Conservation (phyloP, 1,284 basidiomycete species). For the Cutaneotrichosporon cavernicola region DNA sequence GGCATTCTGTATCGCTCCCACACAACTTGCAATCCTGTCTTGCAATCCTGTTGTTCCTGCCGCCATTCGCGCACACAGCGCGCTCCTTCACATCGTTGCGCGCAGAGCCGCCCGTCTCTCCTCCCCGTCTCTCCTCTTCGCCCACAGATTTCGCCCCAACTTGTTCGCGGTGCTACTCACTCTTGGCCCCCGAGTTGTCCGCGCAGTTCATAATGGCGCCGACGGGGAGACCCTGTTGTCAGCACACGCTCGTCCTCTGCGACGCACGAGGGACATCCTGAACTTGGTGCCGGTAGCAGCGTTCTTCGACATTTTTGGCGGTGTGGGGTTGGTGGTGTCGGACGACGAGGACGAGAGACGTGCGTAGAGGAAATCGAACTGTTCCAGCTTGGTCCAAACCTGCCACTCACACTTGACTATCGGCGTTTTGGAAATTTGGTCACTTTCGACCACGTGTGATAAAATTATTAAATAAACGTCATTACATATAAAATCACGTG, state of each 20-base stretch:
- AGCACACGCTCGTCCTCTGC: background rate
- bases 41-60: background rate
- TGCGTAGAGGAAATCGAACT: background rate
- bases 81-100: background rate
- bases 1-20: background rate
- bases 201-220: conserved; percentile 99
- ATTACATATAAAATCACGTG: background rate
- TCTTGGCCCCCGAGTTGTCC: conserved; percentile 99
- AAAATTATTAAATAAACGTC: background rate
- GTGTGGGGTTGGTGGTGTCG: conserved; percentile 9
- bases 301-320: conserved; percentile 17
- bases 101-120: background rate
- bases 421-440: conserved; percentile 2
- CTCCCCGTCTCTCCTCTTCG: background rate
- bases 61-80: background rate
- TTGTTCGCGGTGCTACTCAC: conserved; percentile 33
- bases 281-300: conserved; percentile 81
- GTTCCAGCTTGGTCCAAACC: background rate
- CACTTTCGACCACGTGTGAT: background rate
- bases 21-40: background rate
- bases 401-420: background rate
- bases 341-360: conserved; percentile 13
- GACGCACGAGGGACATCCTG: conserved; percentile 73
- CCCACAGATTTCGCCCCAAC: background rate
- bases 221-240: conserved; percentile 70